Base-by-base conservation (phyloP, 139 green algal species). In the Penium margaritaceum region DNA sequence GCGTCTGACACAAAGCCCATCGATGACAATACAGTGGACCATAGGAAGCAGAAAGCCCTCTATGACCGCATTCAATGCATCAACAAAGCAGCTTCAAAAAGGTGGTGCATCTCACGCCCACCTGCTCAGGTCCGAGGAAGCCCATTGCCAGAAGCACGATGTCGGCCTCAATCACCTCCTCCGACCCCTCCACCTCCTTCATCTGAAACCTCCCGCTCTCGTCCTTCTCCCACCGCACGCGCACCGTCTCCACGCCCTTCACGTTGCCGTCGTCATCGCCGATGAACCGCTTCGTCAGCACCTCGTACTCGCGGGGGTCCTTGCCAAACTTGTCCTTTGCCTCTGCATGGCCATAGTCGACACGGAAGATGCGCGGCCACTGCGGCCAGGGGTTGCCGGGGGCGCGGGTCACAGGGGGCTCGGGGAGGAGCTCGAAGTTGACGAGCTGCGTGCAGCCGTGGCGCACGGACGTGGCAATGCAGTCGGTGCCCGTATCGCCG, bases 401-500 rank as follows among this genome's bases (percentile, higher is more conserved):
- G 1, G 83, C 87, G 38, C 92, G 86, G 19, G 74, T 81, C 7
- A 78, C 70, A 3, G 92, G 93, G 27, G 92, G 91, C 80, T 91
- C 81, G 65, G 85, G 80, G 65, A 97, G 81, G 38, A 97, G 87
- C 89, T 97, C 92, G 53, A 97, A 82, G 81, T 97, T 97, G 68
- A 95, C 72, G n/a, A 96, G 77, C 33, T 75, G 47, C 34, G 78
- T 86, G 77, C 86, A 87, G 3, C 90, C 90, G 71, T 96, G 90
- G 51, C 90, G 83, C 35, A 97, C 68, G 60, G 74, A 81, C n/a
- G 92, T 97, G 70, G 83, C 92, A 57, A 97, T 97, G 90, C 92
- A 97, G 83, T 97, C 92, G 0, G 93, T 97, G 74, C 92, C 92
- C 0, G 92, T 97, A 86, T 97, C 92, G 6, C 92, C 92, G 32